A percentile compares a stretch with the other conserved stretches of the same genome.
Evolutionary conservation across 768 basidiomycete genomes (phyloP).

Genomic region (Kwoniella sp.): DNA sequence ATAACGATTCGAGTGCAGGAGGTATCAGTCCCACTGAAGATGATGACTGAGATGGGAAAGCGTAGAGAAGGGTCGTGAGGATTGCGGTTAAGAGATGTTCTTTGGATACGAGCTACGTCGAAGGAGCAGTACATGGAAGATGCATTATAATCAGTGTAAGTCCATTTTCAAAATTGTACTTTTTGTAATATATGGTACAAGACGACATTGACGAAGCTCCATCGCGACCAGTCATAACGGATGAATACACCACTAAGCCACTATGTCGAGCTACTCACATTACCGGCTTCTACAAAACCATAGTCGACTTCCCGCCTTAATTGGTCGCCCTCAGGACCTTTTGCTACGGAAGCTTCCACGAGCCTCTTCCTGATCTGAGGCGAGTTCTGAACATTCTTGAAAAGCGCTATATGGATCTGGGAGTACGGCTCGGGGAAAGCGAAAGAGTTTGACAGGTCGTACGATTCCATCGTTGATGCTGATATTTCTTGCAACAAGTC

Average conservation of each 20-base stretch:
- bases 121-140: not conserved
- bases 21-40: not conserved
- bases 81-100: slow-evolving; percentile 82
- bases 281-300: slow-evolving; percentile 81
- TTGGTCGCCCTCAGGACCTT: slow-evolving; percentile 64
- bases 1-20: slow-evolving; percentile 3
- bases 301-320: slow-evolving; percentile 82
- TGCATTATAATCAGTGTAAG: no score
- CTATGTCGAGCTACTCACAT: slow-evolving; percentile 61
- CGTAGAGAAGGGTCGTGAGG: slow-evolving; percentile 52
- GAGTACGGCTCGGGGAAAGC: slow-evolving; percentile 35
- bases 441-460: slow-evolving; percentile 34
- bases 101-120: slow-evolving; percentile 71
- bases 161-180: no score
- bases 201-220: no score
- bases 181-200: no score
- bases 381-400: slow-evolving; percentile 68
- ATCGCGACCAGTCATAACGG: not conserved
- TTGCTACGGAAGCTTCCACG: slow-evolving; percentile 66
- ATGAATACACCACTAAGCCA: not conserved
- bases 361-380: slow-evolving; percentile 67
- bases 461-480: slow-evolving; percentile 56
- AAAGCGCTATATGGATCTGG: slow-evolving; percentile 67
- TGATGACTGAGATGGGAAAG: slow-evolving; percentile 18
- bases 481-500: no score